Conservation (phyloP, 139 green algal genomes). For the Chlorella sp. region DNA sequence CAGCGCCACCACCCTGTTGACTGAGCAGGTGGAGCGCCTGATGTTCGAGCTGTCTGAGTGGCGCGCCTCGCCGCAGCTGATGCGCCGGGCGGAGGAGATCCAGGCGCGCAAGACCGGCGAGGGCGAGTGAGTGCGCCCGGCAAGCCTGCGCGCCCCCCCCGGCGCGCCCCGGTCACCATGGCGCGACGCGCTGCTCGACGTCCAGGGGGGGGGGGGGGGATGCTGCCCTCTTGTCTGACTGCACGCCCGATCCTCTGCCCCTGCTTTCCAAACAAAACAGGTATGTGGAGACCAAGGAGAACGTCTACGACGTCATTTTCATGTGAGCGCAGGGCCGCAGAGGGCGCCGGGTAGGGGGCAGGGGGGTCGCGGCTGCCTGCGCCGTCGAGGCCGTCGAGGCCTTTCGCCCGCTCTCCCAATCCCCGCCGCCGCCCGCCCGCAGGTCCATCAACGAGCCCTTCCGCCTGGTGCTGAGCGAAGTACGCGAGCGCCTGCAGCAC, state of each 20-base stretch:
- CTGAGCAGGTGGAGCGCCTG: conserved; percentile 70
- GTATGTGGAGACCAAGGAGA: conserved; percentile 77
- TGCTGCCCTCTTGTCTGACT: no score
- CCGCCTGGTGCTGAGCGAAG: conserved; percentile 85
- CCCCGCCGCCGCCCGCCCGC: no score
- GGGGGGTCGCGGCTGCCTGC: no score
- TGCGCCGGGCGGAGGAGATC: conserved; percentile 48
- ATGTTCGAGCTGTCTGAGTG: conserved; percentile 96
- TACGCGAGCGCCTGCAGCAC: conserved; percentile 82
- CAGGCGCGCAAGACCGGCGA: conserved; percentile 46
- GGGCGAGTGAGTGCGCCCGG: no score
- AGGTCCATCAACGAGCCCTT: conserved; percentile 87
- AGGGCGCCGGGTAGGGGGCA: no score
- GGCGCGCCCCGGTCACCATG: background rate
- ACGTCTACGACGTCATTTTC: no score
- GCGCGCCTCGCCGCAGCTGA: conserved; percentile 77
- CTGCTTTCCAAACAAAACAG: no score
- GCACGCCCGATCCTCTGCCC: no score
- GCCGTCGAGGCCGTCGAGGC: no score
- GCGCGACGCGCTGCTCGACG: no score
- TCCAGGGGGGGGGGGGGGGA: no score
- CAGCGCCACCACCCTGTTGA: conserved; percentile 65
- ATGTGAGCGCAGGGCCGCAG: conserved; percentile 33
- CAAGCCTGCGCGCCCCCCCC: no score
- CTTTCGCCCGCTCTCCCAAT: background rate